Conservation (phyloP, 106 monocot genomes). For the Dioscorea dumetorum region DNA sequence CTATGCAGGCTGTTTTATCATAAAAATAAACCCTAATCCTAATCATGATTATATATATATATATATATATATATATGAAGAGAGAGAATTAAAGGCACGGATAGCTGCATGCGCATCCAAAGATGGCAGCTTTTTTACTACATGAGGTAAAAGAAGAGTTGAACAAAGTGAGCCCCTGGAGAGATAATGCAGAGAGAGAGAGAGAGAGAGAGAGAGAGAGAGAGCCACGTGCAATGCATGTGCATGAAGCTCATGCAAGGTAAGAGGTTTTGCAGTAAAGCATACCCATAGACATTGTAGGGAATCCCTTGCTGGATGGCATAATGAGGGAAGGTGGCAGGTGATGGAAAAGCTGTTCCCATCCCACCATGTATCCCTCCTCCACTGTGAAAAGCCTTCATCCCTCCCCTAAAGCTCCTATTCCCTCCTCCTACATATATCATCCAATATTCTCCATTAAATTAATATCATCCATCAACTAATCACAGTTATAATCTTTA, state of each 20-base stretch:
- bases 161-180: not conserved
- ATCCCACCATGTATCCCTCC: slow-evolving; percentile 6
- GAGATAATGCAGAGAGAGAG: not conserved
- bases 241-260: slow-evolving; percentile 1
- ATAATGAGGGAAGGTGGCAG: slow-evolving; percentile 81
- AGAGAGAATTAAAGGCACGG: slow-evolving; percentile 1
- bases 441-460: not conserved
- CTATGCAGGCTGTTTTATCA: too few species aligned
- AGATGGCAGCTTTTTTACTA: slow-evolving; percentile 5
- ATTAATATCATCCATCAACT: not conserved
- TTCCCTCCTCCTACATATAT: slow-evolving; percentile 47
- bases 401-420: slow-evolving; percentile 68
- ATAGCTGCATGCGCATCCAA: not conserved
- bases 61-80: slow-evolving; percentile 5
- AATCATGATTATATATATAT: too few species aligned
- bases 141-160: not conserved
- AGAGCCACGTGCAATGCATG: slow-evolving; percentile 3
- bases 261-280: not conserved
- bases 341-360: slow-evolving; percentile 58
- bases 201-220: too few species aligned
- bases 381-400: slow-evolving; percentile 50
- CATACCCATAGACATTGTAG: slow-evolving; percentile 91
- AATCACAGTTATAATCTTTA: too few species aligned
- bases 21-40: too few species aligned
- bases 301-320: slow-evolving; percentile 86